Conservation (phyloP, 176 grass and related monocot species). For the Cocos nucifera region DNA sequence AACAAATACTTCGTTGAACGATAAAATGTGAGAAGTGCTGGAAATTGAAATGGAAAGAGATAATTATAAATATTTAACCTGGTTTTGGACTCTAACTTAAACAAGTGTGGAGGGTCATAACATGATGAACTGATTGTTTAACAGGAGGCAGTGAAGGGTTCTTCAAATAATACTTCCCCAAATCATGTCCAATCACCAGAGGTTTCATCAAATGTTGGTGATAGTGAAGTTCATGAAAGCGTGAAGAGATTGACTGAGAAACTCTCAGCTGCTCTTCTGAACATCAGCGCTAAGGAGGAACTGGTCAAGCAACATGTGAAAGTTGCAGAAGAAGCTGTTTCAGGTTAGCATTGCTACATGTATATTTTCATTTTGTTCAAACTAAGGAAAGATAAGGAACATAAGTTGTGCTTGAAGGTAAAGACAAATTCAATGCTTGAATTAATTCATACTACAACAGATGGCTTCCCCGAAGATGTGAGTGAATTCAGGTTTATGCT, state of each 20-base stretch:
- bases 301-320: slow-evolving; percentile 19
- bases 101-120: too few relatives aligned
- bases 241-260: slow-evolving; percentile 8
- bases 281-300: slow-evolving; percentile 5
- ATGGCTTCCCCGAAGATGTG: too few relatives aligned
- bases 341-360: background rate
- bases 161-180: background rate
- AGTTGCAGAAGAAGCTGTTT: slow-evolving; percentile 18
- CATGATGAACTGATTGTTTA: slow-evolving; percentile 10
- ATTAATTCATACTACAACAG: too few relatives aligned
- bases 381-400: background rate
- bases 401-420: background rate
- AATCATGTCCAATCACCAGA: background rate
- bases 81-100: too few relatives aligned
- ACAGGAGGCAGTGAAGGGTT: slow-evolving; percentile 6
- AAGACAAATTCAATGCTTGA: too few relatives aligned
- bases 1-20: too few relatives aligned
- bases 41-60: too few relatives aligned
- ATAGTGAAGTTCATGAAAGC: background rate
- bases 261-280: slow-evolving; percentile 7
- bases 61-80: too few relatives aligned
- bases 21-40: too few relatives aligned
- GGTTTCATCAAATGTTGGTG: background rate
- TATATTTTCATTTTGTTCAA: background rate
- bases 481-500: too few relatives aligned